These are phyloP conservation scores for Hypomontagnella monticulosa DNA, from an alignment of 495 filamentous ascomycete species.

Conservation along the genomic window DNA sequence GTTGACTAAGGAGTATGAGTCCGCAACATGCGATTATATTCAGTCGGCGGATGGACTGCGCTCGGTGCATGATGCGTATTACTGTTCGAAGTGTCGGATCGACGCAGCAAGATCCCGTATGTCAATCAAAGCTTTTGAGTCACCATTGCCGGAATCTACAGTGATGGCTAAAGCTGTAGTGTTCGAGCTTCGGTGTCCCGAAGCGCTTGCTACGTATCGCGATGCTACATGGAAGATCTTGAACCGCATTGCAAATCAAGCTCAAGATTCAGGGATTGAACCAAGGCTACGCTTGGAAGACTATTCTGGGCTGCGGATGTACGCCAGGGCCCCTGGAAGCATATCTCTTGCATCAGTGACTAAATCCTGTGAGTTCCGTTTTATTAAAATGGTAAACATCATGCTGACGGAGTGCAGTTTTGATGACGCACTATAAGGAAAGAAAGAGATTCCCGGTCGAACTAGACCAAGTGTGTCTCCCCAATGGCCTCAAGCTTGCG, in stretches of 20 bases:
- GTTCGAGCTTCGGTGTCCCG: slow-evolving; percentile 57
- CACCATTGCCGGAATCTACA: slow-evolving; percentile 51
- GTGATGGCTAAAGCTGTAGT: slow-evolving; percentile 48
- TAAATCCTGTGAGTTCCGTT: slow-evolving; percentile 46
- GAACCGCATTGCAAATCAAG: slow-evolving; percentile 29
- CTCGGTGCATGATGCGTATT: slow-evolving; percentile 27
- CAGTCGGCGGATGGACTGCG: slow-evolving; percentile 6
- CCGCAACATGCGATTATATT: slow-evolving; percentile 40
- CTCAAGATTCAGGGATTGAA: neutral
- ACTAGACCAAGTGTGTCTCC: slow-evolving; percentile 45
- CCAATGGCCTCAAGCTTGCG: slow-evolving; percentile 42
- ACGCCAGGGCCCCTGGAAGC: slow-evolving; percentile 5
- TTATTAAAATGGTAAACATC: neutral
- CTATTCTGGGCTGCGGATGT: slow-evolving; percentile 37
- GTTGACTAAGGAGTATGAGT: slow-evolving; percentile 49
- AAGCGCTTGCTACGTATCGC: slow-evolving; percentile 52
- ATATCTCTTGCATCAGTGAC: slow-evolving; percentile 46
- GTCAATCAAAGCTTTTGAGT: slow-evolving; percentile 54
- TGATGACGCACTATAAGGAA: slow-evolving; percentile 47
- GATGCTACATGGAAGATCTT: slow-evolving; percentile 56
- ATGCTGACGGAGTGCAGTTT: slow-evolving; percentile 18
- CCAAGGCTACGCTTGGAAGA: slow-evolving; percentile 40
- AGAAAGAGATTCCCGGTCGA: slow-evolving; percentile 47
- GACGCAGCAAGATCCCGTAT: slow-evolving; percentile 42
- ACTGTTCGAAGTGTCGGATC: slow-evolving; percentile 49